Evolutionary conservation across 306 rosid species (phyloP).

Genomic region (Rosa chinensis): DNA sequence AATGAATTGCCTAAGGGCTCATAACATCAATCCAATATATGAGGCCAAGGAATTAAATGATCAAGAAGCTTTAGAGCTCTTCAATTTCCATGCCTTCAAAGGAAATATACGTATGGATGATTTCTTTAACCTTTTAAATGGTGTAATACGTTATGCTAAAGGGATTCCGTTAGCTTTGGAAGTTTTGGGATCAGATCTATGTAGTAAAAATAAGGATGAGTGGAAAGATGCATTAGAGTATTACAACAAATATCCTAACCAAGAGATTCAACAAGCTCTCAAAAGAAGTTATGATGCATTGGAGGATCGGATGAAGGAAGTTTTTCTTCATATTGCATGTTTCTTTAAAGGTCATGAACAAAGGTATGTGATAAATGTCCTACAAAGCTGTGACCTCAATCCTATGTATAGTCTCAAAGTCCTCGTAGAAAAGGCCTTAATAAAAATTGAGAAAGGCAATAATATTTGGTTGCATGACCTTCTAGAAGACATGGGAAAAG

Average conservation of each 20-base stretch:
- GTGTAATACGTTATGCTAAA: neutral
- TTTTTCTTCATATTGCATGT: slow-evolving; percentile 44
- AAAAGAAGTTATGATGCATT: slow-evolving; percentile 35
- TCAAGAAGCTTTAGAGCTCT: neutral
- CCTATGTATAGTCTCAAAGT: neutral
- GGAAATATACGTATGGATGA: fast-evolving
- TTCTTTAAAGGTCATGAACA: slow-evolving; percentile 24
- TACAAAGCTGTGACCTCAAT: slow-evolving; percentile 31
- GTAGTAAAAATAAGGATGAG: slow-evolving; percentile 9
- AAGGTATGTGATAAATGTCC: slow-evolving; percentile 30
- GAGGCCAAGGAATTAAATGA: neutral
- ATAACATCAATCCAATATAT: neutral
- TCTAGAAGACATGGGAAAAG: slow-evolving; percentile 37
- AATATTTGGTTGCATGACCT: slow-evolving; percentile 41
- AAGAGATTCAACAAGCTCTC: slow-evolving; percentile 34
- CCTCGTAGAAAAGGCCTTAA: neutral
- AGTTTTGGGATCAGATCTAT: slow-evolving; percentile 40
- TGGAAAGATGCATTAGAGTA: slow-evolving; percentile 36
- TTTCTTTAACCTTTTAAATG: neutral
- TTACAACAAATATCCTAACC: slow-evolving; percentile 28
- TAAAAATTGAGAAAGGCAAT: neutral
- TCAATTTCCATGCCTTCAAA: neutral
- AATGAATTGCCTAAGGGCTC: neutral
- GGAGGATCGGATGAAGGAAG: slow-evolving; percentile 15
- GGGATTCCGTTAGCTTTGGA: slow-evolving; percentile 37